Percentiles rank a stretch among this genome's conserved stretches.
phyloP scores from a whole-genome alignment of 352 stramenopile genomes.

The Thalassiosira livingstoniorum region DNA sequence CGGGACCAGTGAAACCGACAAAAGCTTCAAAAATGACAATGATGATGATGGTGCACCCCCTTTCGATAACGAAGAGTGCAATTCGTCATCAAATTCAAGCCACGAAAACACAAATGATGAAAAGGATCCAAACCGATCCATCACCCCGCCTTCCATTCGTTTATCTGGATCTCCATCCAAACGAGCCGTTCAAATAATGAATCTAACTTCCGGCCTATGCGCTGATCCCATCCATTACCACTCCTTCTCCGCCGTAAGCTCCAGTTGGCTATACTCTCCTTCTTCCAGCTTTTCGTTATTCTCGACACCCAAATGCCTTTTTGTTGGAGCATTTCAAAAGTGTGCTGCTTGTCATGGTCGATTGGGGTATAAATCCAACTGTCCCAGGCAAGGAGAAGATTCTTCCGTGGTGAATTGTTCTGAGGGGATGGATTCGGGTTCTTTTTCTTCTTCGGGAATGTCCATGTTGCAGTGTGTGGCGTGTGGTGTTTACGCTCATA shows the following conservation, averaged over 20 bases:
- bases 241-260: slow-evolving; percentile 65
- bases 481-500: slow-evolving; percentile 76
- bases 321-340: slow-evolving; percentile 58
- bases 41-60: no score
- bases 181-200: slow-evolving; percentile 48
- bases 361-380: slow-evolving; percentile 27
- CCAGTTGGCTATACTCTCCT: slow-evolving; percentile 14
- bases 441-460: slow-evolving; percentile 19
- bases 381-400: background rate
- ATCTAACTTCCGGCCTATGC: slow-evolving; percentile 37
- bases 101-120: no score
- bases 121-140: no score
- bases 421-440: background rate
- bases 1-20: no score
- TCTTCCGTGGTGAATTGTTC: background rate
- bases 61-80: no score
- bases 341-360: slow-evolving; percentile 65
- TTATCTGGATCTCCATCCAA: slow-evolving; percentile 51
- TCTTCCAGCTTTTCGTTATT: slow-evolving; percentile 20
- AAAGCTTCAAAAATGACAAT: no score
- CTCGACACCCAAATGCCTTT: slow-evolving; percentile 47
- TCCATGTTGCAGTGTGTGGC: slow-evolving; percentile 68
- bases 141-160: no score
- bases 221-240: slow-evolving; percentile 70
- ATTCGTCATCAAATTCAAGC: no score